Percentiles rank a stretch among this genome's conserved stretches.
These are phyloP conservation scores for Acer saccharum DNA, from an alignment of 345 rosid genomes.

Conservation along the genomic window DNA sequence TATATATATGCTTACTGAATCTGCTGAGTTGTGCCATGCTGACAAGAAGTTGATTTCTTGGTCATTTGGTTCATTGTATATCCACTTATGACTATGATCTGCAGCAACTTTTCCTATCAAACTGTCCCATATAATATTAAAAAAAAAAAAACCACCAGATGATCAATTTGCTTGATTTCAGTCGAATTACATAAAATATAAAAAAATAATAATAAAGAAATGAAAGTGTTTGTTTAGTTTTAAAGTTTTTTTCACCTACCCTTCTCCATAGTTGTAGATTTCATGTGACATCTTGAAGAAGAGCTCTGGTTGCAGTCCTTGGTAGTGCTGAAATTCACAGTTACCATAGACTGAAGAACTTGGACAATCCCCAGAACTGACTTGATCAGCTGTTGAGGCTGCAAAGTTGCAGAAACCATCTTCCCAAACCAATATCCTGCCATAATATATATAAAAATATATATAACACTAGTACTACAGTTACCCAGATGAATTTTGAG, in stretches of 20 bases:
- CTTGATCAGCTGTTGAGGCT: slow-evolving; percentile 60
- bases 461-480: neutral
- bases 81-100: slow-evolving; percentile 96
- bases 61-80: slow-evolving; percentile 89
- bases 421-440: slow-evolving; percentile 98
- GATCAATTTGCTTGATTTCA: slow-evolving; percentile 18
- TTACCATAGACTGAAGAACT: slow-evolving; percentile 55
- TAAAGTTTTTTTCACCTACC: slow-evolving; percentile 41
- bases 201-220: neutral
- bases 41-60: slow-evolving; percentile 94
- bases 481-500: neutral
- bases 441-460: neutral
- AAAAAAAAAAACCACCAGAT: neutral
- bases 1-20: slow-evolving; percentile 60
- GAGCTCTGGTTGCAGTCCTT: slow-evolving; percentile 93
- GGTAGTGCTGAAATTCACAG: slow-evolving; percentile 72
- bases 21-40: slow-evolving; percentile 91
- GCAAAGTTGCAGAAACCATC: slow-evolving; percentile 99
- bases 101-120: slow-evolving; percentile 97
- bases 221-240: neutral
- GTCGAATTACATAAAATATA: neutral
- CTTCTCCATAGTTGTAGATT: slow-evolving; percentile 99
- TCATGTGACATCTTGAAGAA: slow-evolving; percentile 99
- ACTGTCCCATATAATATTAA: slow-evolving; percentile 36
- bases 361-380: slow-evolving; percentile 55